Evolutionary conservation across 768 basidiomycete species (phyloP).

Genomic region (Leccinum obscurum): DNA sequence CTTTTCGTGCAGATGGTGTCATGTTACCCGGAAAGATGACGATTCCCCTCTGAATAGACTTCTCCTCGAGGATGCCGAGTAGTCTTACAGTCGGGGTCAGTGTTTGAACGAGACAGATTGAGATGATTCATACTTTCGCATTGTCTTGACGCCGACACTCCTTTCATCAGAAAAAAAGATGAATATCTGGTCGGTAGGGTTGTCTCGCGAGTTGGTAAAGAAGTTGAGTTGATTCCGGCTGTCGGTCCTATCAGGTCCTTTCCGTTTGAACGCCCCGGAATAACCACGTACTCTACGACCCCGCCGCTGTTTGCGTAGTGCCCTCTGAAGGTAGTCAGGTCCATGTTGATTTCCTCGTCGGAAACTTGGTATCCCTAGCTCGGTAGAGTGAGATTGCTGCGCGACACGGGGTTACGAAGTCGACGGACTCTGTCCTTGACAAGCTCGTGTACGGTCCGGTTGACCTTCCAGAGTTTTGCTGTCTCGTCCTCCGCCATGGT

Average conservation of each 20-base stretch:
- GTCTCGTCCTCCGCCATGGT: constrained; percentile 79
- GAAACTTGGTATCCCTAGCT: constrained; percentile 88
- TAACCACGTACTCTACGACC: constrained; percentile 74
- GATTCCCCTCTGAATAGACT: constrained; percentile 85
- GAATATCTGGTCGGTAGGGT: constrained; percentile 80
- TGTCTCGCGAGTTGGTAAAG: constrained; percentile 71
- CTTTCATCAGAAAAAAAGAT: constrained; percentile 95
- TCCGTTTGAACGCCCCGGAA: constrained; percentile 2
- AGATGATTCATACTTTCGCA: constrained; percentile 76
- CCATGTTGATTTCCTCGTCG: constrained; percentile 91
- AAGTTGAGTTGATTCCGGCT: constrained; percentile 92
- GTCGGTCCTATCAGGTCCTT: constrained; percentile 14
- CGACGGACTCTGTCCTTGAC: constrained; percentile 83
- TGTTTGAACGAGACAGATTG: neutral
- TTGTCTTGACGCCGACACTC: constrained; percentile 95
- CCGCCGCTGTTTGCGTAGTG: constrained; percentile 73
- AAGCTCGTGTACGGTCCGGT: constrained; percentile 94
- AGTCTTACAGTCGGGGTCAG: constrained; percentile 52
- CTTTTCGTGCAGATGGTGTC: constrained; percentile 96
- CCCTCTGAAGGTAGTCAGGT: constrained; percentile 73
- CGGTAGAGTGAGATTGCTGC: constrained; percentile 19
- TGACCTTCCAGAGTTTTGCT: constrained; percentile 93
- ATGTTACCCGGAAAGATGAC: constrained; percentile 96
- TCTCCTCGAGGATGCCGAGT: constrained; percentile 87
- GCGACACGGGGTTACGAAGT: constrained; percentile 11